Evolutionary conservation across 2,329 filamentous ascomycete genomes (phyloP).

Genomic region (Penicillium sp.): DNA sequence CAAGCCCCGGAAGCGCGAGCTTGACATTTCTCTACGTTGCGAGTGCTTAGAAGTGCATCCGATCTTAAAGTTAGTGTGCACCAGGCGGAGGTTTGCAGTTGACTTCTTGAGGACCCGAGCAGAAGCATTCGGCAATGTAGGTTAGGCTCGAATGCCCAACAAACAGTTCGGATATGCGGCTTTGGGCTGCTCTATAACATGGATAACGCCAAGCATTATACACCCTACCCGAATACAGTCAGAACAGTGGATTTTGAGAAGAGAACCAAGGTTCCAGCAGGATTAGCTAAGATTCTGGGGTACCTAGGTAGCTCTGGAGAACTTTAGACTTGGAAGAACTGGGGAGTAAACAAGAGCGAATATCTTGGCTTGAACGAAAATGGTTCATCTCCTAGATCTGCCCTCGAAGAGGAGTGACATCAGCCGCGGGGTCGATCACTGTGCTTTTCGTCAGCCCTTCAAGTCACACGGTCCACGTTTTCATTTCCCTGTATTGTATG

Average conservation of each 20-base stretch:
- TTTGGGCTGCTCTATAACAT: background rate
- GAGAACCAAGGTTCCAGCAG: constrained; percentile 1
- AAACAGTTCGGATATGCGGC: background rate
- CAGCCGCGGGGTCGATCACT: constrained; percentile 11
- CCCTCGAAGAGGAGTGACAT: constrained; percentile 6
- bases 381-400: background rate
- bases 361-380: background rate
- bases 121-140: background rate
- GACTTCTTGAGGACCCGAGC: background rate
- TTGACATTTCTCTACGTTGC: background rate
- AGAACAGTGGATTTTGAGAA: background rate
- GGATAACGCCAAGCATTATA: background rate
- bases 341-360: background rate
- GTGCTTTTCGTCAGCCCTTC: background rate
- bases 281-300: background rate
- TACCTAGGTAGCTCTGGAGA: background rate
- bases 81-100: background rate
- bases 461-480: background rate
- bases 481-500: background rate
- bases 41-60: background rate
- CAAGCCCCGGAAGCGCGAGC: no score
- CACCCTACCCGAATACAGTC: background rate
- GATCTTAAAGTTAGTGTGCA: background rate
- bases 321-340: background rate
- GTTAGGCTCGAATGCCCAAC: background rate